Base-by-base conservation (phyloP, 768 basidiomycete species). In the Termitomyces sp. region DNA sequence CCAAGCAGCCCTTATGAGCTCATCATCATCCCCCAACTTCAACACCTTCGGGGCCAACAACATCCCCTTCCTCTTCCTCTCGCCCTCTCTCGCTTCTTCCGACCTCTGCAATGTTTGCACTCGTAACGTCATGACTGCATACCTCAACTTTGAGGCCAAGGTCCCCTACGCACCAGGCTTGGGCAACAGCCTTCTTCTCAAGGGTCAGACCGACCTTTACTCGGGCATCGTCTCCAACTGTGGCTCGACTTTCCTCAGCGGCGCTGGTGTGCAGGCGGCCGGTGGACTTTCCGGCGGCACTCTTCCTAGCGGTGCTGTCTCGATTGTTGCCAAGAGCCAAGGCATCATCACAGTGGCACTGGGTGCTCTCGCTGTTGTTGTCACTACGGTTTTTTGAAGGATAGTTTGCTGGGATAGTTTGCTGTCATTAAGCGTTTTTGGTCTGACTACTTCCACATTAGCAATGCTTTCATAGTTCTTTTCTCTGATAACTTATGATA, bases 101-200 rank as follows among this genome's bases (percentile, higher is more conserved):
- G 56, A 74, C 24, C 87, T 97, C 48, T 98, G 96, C 86, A 87
- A 81, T 2, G 66, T 87, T 15, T 98, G 96, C 86, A 87, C 92
- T 13, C 85, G 90, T 71, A 82, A 82, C 64, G 77, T 95, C 70
- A 70, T 98, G 65, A 83, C 85, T 2, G 66, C 86, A 9, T 99
- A 92, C 82, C 87, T 92, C 73, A 73, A 77, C 59, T 96, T 84
- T 74, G 91, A 95, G 76, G 82, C 85, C 45, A 72, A 73, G 59
- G 75, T 78, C 48, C 89, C 90, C 1, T 98, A 94, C 73, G 91
- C 82, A 8, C 84, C 89, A 33, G 94, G 96, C 54, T 69, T 97
- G 32, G 56, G 63, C 60, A 79, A 81, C 67, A 91, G 88, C 68
- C 71, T 78, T 15, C 78, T 98, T 58, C 78, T 98, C 49, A 69